phyloP scores from a whole-genome alignment of 2,329 filamentous ascomycete genomes.

The Teratosphaeria nubilosa region DNA sequence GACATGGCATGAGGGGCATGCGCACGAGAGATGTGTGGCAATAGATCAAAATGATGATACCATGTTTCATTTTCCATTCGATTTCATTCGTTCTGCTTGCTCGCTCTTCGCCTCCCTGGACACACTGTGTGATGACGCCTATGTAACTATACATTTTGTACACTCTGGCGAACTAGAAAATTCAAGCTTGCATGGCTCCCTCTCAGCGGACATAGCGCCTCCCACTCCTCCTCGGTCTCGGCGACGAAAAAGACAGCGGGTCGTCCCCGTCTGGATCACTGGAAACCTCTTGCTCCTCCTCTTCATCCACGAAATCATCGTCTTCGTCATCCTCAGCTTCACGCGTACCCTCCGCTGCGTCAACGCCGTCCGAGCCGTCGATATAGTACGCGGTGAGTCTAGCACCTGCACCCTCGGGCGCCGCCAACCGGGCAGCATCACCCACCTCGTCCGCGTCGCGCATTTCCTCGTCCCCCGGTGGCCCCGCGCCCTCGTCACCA shows the following conservation, averaged over 20 bases:
- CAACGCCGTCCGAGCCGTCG: not conserved
- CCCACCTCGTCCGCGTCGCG: constrained; percentile 6
- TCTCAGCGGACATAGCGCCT: not conserved
- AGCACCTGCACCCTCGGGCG: not conserved
- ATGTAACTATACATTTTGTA: not conserved
- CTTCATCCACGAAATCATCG: not conserved
- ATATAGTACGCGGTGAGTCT: not conserved
- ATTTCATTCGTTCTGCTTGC: not conserved
- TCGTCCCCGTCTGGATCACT: not conserved
- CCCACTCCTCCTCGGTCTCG: not conserved
- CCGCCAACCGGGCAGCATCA: not conserved
- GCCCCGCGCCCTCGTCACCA: not conserved
- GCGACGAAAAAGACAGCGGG: not conserved
- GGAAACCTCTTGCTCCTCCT: not conserved
- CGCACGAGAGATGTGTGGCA: not conserved
- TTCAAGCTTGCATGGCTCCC: not conserved
- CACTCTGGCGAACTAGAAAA: not conserved
- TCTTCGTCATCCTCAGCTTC: not conserved
- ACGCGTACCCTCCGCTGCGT: not conserved
- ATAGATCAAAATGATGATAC: not conserved
- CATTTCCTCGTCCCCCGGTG: not conserved
- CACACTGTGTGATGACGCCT: too few species aligned
- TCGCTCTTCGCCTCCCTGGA: too few species aligned
- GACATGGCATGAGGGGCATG: not conserved
- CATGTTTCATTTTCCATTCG: not conserved